phyloP scores from a whole-genome alignment of 2,329 filamentous ascomycete genomes.

The Trichophyton equinum region DNA sequence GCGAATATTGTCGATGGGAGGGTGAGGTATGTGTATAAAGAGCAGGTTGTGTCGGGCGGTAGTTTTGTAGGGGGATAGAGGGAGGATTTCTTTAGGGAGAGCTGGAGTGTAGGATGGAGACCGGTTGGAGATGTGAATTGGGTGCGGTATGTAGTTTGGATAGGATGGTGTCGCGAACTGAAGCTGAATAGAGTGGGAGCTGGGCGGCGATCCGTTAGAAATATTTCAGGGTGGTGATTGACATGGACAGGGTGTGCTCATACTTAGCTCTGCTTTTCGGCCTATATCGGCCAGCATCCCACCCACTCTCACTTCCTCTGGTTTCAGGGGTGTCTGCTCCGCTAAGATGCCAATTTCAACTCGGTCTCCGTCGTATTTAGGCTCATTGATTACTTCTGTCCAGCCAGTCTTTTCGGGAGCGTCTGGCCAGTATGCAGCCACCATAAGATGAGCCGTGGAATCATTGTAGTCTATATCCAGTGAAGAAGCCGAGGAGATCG shows the following conservation, averaged over 20 bases:
- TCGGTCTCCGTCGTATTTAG: constrained; percentile 30
- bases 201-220: constrained; percentile 16
- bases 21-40: constrained; percentile 67
- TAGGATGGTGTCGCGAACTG: constrained; percentile 60
- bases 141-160: constrained; percentile 46
- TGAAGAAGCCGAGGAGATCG: constrained; percentile 44
- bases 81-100: constrained; percentile 45
- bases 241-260: constrained; percentile 11
- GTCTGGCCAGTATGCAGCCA: constrained; percentile 51
- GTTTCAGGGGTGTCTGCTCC: constrained; percentile 44
- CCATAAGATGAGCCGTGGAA: constrained; percentile 50
- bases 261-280: constrained; percentile 55
- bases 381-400: constrained; percentile 33
- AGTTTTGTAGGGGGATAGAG: constrained; percentile 34
- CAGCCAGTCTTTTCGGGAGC: constrained; percentile 28
- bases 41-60: constrained; percentile 46
- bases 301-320: constrained; percentile 63
- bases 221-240: not conserved
- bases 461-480: constrained; percentile 69
- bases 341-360: constrained; percentile 73
- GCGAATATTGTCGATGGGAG: constrained; percentile 71
- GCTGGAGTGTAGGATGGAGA: constrained; percentile 67
- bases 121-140: constrained; percentile 60
- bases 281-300: constrained; percentile 70
- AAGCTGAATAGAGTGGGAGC: constrained; percentile 74